Base-by-base conservation (phyloP, 352 stramenopile species). In the Phytophthora kernoviae region DNA sequence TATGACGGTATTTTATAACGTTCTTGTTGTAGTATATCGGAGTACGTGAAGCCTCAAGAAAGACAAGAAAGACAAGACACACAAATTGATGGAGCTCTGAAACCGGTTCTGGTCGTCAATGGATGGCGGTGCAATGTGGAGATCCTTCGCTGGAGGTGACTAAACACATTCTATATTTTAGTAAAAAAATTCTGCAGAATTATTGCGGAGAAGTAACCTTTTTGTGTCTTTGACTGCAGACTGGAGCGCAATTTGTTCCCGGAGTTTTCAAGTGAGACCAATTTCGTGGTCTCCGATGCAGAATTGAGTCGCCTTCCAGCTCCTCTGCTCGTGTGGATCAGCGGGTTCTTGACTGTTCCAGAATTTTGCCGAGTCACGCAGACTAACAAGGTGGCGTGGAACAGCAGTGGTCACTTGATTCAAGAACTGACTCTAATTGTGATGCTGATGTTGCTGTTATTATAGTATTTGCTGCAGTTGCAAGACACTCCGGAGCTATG, bases 231-330 rank as follows among this genome's bases (percentile, higher is more conserved):
- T 36, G 37, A 20, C n/a, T 37, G 9, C 20, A 81, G 73, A 41
- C 58, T 85, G 33, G 58, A 79, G 57, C 76, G 73, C 41, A 83
- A 70, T 36, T 58, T 83, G 21, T 75, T 81, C 37, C 18, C 70
- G 8, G 59, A 70, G 34, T 75, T 83, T 30, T 56, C 58, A 20
- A 36, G 34, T 15, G 39, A 40, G 2, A n/a, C 18, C 6, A 53
- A 41, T 11, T 5, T 50, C 1, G 48, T 54, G n/a, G 17, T 61
- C 17, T 71, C 72, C 10, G 64, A 54, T 41, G 76, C 76, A 41
- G 76, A 85, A 42, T 57, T 85, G 15, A 76, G 63, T 54, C 62
- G 69, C 3, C 67, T 85, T 3, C 61, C 73, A 8, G 67, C 77
- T 21, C 22, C 65, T 4, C 56, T 81, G 39, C 47, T 82, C 2